Base-by-base conservation (phyloP, 106 monocot species). In the Ottelia alismoides region DNA sequence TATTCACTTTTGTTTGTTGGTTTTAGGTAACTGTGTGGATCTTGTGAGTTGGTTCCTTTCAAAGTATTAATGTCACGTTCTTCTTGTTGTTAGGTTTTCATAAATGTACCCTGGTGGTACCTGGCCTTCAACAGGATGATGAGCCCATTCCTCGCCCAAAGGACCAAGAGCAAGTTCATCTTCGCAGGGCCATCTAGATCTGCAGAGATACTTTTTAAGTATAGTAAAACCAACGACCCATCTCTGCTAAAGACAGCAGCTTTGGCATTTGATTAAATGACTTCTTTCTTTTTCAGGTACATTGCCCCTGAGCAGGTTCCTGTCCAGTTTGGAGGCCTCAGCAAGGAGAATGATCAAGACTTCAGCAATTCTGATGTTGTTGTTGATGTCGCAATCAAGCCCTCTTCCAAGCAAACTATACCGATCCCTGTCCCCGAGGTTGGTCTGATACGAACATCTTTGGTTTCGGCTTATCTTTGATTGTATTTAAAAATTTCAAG, bases 41-140 rank as follows among this genome's bases (percentile, higher is more conserved):
- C n/a, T n/a, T n/a, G n/a, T n/a, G n/a, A n/a, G n/a, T n/a, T n/a
- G n/a, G n/a, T n/a, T n/a, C n/a, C n/a, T n/a, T n/a, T n/a, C n/a
- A n/a, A n/a, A n/a, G n/a, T n/a, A n/a, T n/a, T n/a, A n/a, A n/a
- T n/a, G n/a, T n/a, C n/a, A n/a, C n/a, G n/a, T n/a, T n/a, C n/a
- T n/a, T n/a, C n/a, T n/a, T n/a, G n/a, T n/a, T n/a, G n/a, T n/a
- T 19, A 82, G 81, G 28, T 82, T 0, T 73, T 82, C 70, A 74
- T 82, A 65, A 77, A 77, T 52, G 77, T 82, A 24, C 82, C 82
- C 29, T 82, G 77, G 77, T 82, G 82, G 82, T 82, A 74, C 45
- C 58, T 77, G 25, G 77, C 82, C 6, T 77, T 63, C 77, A 72
- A 74, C 62, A 43, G 56, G 63, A 67, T 82, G 74, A 82, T 82